Conservation (phyloP, 805 yeast genomes). For the Kurtzmaniella fragi region DNA sequence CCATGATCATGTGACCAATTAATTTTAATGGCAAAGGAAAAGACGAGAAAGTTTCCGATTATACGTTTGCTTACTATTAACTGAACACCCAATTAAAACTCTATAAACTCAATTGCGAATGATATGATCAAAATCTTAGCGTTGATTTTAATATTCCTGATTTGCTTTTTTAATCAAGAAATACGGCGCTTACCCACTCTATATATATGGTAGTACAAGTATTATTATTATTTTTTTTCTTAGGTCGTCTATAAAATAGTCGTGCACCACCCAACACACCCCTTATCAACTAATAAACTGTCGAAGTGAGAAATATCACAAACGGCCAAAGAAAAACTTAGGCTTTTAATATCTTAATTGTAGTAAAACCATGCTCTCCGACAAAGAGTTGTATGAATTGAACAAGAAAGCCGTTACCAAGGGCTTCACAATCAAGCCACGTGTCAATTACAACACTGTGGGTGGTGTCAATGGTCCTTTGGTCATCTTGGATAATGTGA, state of each 20-base stretch:
- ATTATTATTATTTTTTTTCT: background rate
- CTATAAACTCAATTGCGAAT: too few species aligned
- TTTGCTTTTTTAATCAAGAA: too few species aligned
- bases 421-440: constrained; percentile 87
- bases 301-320: background rate
- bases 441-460: constrained; percentile 91
- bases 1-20: too few species aligned
- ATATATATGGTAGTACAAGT: too few species aligned
- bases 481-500: constrained; percentile 57
- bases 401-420: constrained; percentile 90
- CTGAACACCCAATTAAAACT: too few species aligned
- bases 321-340: background rate
- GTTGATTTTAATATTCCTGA: too few species aligned
- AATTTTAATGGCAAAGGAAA: too few species aligned
- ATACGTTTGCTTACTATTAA: too few species aligned
- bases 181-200: too few species aligned
- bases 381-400: constrained; percentile 54
- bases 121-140: too few species aligned
- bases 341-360: background rate
- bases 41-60: too few species aligned
- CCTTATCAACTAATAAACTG: background rate
- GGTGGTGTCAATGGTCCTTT: constrained; percentile 98
- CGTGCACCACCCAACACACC: background rate
- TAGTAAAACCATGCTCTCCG: constrained; percentile 28
- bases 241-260: background rate